Evolutionary conservation across 371 early-diverging fungal genomes (phyloP).

Genomic region (Mortierella sp.): DNA sequence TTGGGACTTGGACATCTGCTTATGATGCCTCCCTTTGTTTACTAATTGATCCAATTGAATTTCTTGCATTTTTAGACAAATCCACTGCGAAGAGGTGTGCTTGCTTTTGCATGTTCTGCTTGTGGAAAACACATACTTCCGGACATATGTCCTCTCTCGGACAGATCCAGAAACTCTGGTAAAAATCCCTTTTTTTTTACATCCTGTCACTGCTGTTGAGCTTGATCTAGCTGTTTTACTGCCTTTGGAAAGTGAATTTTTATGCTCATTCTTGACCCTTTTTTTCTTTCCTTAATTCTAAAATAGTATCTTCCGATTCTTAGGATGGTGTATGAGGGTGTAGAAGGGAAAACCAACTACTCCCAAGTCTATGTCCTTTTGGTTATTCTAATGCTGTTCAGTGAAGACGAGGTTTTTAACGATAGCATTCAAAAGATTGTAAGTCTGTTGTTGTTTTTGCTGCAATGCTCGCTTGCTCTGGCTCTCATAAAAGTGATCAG

Average conservation of each 20-base stretch:
- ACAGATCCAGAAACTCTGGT: conserved; percentile 80
- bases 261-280: not conserved
- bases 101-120: conserved; percentile 75
- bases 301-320: conserved; percentile 74
- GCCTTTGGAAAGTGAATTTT: not conserved
- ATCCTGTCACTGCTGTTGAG: too few relatives aligned
- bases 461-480: not conserved
- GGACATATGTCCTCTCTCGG: conserved; percentile 77
- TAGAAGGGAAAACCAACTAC: conserved; percentile 70
- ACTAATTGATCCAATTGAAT: not conserved
- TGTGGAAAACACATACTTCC: conserved; percentile 74
- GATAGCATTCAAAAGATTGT: conserved; percentile 81
- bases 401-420: conserved; percentile 79
- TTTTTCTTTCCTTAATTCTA: not conserved
- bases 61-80: conserved; percentile 52
- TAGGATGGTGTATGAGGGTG: conserved; percentile 72
- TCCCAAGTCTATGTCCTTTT: conserved; percentile 76
- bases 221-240: too few relatives aligned
- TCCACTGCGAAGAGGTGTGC: conserved; percentile 73
- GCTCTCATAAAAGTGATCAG: too few relatives aligned
- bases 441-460: conserved; percentile 49
- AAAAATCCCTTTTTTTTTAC: conserved; percentile 10
- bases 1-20: not conserved
- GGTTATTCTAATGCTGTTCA: conserved; percentile 70
- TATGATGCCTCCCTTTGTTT: not conserved